Base-by-base conservation (phyloP, 495 filamentous ascomycete species). In the Podospora anserina region DNA sequence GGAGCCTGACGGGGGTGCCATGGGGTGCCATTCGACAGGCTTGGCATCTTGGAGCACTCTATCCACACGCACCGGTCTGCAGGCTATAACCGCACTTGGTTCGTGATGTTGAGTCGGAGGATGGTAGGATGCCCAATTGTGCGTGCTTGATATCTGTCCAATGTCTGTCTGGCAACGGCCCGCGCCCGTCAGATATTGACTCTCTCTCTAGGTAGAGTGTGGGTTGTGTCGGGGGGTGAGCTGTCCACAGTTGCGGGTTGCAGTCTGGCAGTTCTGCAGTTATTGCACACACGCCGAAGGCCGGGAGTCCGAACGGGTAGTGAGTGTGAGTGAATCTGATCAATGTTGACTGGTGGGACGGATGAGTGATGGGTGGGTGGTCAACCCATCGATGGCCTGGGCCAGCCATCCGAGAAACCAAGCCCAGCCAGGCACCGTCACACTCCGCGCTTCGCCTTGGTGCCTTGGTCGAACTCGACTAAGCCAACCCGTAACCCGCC, bases 371-470 rank as follows among this genome's bases (percentile, higher is more conserved):
- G 23, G 23, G 23, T 23, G 23, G 23, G 23, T 23, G 23, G 23
- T 23, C 23, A 23, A 23, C 23, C 23, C 23, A 23, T 64, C 55
- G 60, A 66, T 18, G 67, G 66, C 26, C 70, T 44, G 32, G 70
- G 34, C 63, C 71, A 32, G 55, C 66, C 70, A 64, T 65, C 64
- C 60, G 57, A 27, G 28, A 39, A 54, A 58, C 62, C 34, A 59
- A 49, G 71, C 61, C 27, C 66, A 71, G 65, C 66, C 69, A 74
- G 67, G 72, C 72, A 73, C 70, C 54, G 71, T 75, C 71, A 71
- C 75, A 75, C 67, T 64, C 56, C 39, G 64, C 57, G 61, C 30
- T 61, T 69, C 53, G 64, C 67, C 67, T 71, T 69, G 62, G 69
- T 60, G 53, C 61, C 69, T 68, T 61, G 71, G 65, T 68, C 32